A percentile compares a stretch with the other conserved stretches of the same genome.
These are phyloP conservation scores for Plasmodium chabaudi DNA, from an alignment of 169 alveolate species.

Conservation along the genomic window DNA sequence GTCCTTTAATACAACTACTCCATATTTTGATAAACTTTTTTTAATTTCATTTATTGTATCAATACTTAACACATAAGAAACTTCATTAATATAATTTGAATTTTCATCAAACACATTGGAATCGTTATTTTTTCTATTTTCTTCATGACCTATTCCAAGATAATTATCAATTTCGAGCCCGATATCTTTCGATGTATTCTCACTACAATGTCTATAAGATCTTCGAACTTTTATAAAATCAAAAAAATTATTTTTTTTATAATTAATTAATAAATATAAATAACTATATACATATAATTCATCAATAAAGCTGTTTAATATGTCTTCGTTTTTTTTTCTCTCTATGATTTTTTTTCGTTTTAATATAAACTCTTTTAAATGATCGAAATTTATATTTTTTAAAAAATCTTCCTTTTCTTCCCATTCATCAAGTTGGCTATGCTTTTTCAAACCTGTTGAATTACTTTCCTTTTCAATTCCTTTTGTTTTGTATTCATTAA, in stretches of 20 bases:
- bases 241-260: conserved; percentile 53
- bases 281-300: conserved; percentile 44
- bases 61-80: conserved; percentile 47
- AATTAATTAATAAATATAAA: conserved; percentile 33
- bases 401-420: conserved; percentile 7
- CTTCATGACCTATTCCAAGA: conserved; percentile 5
- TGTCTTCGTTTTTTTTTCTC: background rate
- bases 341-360: conserved; percentile 29
- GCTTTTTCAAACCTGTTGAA: background rate
- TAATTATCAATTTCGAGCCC: conserved; percentile 50
- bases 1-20: conserved; percentile 61
- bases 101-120: background rate
- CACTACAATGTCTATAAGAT: conserved; percentile 72
- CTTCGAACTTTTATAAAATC: conserved; percentile 51
- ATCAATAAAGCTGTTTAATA: conserved; percentile 23
- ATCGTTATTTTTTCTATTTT: background rate
- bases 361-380: conserved; percentile 42
- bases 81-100: background rate
- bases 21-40: conserved; percentile 34
- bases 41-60: conserved; percentile 45
- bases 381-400: conserved; percentile 12
- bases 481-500: background rate
- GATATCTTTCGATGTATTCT: conserved; percentile 42
- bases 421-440: background rate
- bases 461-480: background rate